Conservation (phyloP, 441 rosid genomes). For the Adansonia madagascariensis region DNA sequence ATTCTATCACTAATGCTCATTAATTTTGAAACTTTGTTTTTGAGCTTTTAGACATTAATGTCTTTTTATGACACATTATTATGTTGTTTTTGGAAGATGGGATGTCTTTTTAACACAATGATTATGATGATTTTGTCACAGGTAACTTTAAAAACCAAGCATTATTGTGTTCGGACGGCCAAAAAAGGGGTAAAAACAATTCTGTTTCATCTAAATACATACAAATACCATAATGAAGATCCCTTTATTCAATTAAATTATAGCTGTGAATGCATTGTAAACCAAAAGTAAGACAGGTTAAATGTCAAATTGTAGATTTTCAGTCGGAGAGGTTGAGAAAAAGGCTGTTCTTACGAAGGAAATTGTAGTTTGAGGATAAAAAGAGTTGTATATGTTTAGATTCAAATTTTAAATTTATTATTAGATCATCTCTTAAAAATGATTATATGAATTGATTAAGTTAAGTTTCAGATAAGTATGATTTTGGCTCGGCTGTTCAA, state of each 20-base stretch:
- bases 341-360: background rate
- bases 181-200: background rate
- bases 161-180: conserved; percentile 4
- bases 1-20: background rate
- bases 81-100: conserved; percentile 5
- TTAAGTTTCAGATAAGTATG: too few species aligned
- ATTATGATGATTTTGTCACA: conserved; percentile 21
- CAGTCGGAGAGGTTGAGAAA: background rate
- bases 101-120: background rate
- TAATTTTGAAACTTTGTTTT: background rate
- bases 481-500: background rate
- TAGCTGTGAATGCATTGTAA: background rate
- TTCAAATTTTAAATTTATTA: too few species aligned
- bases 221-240: background rate
- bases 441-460: too few species aligned
- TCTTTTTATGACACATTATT: background rate
- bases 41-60: background rate
- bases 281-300: background rate
- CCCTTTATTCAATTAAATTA: background rate
- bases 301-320: background rate
- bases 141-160: conserved; percentile 7
- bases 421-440: too few species aligned
- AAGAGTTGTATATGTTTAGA: too few species aligned
- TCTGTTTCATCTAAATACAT: background rate
- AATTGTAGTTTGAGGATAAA: too few species aligned